phyloP scores from a whole-genome alignment of 1,284 basidiomycete species.

The Sutorius eximius region DNA sequence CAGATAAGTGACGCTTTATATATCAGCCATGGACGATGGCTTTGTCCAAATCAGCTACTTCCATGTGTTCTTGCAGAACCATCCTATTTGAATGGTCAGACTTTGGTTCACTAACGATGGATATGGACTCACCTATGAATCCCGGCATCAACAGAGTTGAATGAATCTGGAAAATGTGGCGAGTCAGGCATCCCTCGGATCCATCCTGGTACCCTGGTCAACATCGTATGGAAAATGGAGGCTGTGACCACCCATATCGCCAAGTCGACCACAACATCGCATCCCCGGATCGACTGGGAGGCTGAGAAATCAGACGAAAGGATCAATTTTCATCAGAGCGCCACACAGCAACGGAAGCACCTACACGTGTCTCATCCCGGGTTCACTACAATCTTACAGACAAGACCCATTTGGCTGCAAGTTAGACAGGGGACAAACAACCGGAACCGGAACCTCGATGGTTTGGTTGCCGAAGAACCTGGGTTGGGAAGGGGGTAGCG shows the following conservation, averaged over 20 bases:
- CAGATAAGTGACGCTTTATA: constrained; percentile 7
- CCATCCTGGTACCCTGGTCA: too few relatives aligned
- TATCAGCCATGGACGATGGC: too few relatives aligned
- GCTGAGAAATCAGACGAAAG: background rate
- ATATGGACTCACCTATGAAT: constrained; percentile 13
- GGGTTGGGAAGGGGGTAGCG: too few relatives aligned
- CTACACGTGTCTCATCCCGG: background rate
- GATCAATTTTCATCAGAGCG: background rate
- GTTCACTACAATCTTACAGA: background rate
- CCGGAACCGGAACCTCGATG: background rate
- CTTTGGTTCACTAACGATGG: background rate
- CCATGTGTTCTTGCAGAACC: constrained; percentile 34
- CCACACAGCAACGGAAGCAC: background rate
- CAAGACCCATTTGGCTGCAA: background rate
- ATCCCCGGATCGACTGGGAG: background rate
- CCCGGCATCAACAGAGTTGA: background rate
- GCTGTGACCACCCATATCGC: background rate
- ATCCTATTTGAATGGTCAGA: constrained; percentile 18
- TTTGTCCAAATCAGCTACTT: too few relatives aligned
- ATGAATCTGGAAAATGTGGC: too few relatives aligned
- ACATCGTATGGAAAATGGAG: background rate
- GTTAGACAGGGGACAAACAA: background rate
- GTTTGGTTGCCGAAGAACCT: too few relatives aligned
- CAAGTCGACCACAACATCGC: too few relatives aligned
- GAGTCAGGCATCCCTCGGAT: too few relatives aligned